Conservation (phyloP, 495 filamentous ascomycete genomes). For the Xeromyces bisporus region DNA sequence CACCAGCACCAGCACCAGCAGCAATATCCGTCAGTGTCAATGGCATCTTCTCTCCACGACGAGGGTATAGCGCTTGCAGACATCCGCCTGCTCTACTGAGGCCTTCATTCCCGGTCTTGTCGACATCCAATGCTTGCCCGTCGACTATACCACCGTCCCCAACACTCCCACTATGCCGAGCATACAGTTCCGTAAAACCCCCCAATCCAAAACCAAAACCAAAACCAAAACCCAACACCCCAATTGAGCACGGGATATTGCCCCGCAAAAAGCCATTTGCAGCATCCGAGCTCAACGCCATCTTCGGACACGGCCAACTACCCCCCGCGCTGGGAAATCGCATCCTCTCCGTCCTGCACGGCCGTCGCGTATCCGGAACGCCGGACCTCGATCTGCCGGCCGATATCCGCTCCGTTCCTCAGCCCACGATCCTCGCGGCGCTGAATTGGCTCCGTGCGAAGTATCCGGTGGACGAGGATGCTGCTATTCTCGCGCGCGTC, state of each 20-base stretch:
- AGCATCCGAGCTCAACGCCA: slow-evolving; percentile 34
- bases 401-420: slow-evolving; percentile 22
- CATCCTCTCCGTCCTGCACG: slow-evolving; percentile 52
- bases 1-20: too few relatives aligned
- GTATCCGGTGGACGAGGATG: slow-evolving; percentile 62
- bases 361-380: slow-evolving; percentile 57
- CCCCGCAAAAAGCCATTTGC: slow-evolving; percentile 21
- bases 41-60: slow-evolving; percentile 10
- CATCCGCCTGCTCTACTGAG: slow-evolving; percentile 7
- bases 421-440: slow-evolving; percentile 26
- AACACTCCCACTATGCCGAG: neutral
- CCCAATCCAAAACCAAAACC: neutral
- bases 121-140: neutral
- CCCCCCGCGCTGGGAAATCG: slow-evolving; percentile 39
- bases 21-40: too few relatives aligned
- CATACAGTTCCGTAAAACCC: neutral
- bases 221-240: too few relatives aligned
- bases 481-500: slow-evolving; percentile 40
- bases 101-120: neutral
- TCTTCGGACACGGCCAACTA: slow-evolving; percentile 43
- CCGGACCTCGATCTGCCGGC: slow-evolving; percentile 36
- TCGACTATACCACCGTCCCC: neutral
- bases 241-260: slow-evolving; percentile 2
- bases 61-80: slow-evolving; percentile 6
- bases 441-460: slow-evolving; percentile 51